Percentiles rank a stretch among this genome's conserved stretches.
Conservation (phyloP, 805 yeast species). For the Yamadazyma olivae region DNA sequence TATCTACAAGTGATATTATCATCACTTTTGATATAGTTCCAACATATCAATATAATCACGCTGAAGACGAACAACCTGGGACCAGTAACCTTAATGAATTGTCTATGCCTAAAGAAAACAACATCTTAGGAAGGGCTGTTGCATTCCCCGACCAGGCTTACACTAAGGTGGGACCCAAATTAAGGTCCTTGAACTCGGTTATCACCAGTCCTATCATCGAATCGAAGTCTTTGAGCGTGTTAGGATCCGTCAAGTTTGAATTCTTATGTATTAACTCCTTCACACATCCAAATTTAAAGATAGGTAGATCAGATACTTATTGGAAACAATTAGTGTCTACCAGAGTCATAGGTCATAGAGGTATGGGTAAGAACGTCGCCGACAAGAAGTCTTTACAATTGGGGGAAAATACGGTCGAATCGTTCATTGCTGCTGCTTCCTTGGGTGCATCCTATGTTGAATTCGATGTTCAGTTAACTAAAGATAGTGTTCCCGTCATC, state of each 20-base stretch:
- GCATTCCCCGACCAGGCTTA: conserved; percentile 62
- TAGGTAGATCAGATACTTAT: conserved; percentile 72
- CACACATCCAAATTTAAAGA: conserved; percentile 60
- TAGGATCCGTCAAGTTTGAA: conserved; percentile 79
- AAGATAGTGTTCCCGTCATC: conserved; percentile 86
- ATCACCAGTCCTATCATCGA: conserved; percentile 77
- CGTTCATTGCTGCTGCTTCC: conserved; percentile 94
- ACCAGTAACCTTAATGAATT: background rate
- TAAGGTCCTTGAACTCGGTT: conserved; percentile 62
- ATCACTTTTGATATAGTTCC: conserved; percentile 86
- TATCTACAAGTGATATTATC: conserved; percentile 49
- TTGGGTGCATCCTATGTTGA: conserved; percentile 96
- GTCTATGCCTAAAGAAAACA: conserved; percentile 16
- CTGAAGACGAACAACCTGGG: conserved; percentile 1
- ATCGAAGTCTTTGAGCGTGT: conserved; percentile 61
- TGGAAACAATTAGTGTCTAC: conserved; percentile 90
- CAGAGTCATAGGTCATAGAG: conserved; percentile 93
- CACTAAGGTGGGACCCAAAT: conserved; percentile 65
- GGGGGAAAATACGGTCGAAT: conserved; percentile 94
- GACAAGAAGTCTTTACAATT: conserved; percentile 76
- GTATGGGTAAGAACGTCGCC: conserved; percentile 82
- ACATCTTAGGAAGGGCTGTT: conserved; percentile 76
- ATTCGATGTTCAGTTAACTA: conserved; percentile 93
- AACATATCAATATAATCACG: conserved; percentile 57
- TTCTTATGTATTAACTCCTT: conserved; percentile 71